These are phyloP conservation scores for Fragosphaeria purpurea DNA, from an alignment of 2,329 filamentous ascomycete species.

Conservation along the genomic window DNA sequence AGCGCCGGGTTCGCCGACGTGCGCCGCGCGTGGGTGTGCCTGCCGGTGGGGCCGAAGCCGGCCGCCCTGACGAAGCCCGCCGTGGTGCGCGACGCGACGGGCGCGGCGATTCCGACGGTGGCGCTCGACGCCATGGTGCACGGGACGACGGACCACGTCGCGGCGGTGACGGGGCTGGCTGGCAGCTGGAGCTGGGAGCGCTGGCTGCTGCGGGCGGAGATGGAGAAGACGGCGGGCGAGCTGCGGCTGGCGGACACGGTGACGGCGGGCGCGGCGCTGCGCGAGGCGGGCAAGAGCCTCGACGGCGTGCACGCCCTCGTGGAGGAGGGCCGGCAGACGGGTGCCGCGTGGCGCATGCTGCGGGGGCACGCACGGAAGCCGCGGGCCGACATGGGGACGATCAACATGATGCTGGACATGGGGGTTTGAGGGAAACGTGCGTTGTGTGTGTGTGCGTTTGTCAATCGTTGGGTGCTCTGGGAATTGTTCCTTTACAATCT, in stretches of 20 bases:
- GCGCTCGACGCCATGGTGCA: conserved; percentile 52
- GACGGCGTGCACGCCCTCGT: conserved; percentile 51
- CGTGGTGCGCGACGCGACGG: conserved; percentile 20
- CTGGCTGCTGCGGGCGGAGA: conserved; percentile 82
- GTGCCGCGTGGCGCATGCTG: conserved; percentile 51
- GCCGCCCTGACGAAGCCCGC: conserved; percentile 30
- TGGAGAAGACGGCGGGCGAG: conserved; percentile 68
- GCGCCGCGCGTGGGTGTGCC: conserved; percentile 77
- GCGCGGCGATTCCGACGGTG: conserved; percentile 32
- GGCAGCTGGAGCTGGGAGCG: conserved; percentile 92
- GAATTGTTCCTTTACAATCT: background rate
- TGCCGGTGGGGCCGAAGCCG: conserved; percentile 61
- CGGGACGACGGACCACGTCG: conserved; percentile 63
- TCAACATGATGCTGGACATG: conserved; percentile 23
- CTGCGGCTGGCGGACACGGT: conserved; percentile 43
- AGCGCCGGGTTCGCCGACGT: conserved; percentile 69
- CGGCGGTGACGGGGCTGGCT: conserved; percentile 68
- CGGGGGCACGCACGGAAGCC: conserved; percentile 58
- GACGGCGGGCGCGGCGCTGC: conserved; percentile 38
- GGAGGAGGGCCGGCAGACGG: conserved; percentile 51
- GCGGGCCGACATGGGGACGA: conserved; percentile 25
- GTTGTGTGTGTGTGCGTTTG: background rate
- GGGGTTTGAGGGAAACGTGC: background rate
- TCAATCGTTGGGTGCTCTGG: background rate
- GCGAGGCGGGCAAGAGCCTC: conserved; percentile 48